Evolutionary conservation across 768 basidiomycete species (phyloP).

Genomic region (Boletus pseudopeckii): DNA sequence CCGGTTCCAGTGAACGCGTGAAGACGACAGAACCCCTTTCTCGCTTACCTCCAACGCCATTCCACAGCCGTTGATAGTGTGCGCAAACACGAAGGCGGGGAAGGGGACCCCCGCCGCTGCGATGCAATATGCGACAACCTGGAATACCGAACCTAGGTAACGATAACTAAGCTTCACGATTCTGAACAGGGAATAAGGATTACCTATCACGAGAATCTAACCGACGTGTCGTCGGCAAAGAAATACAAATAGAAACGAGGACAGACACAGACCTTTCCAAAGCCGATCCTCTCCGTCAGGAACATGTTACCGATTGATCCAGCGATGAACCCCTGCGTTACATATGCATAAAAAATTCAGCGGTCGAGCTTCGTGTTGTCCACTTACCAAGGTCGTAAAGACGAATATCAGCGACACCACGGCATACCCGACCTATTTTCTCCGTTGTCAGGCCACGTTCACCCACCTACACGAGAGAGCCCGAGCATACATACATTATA

Average conservation of each 20-base stretch:
- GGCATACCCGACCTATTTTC: slow-evolving; percentile 41
- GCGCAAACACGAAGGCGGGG: neutral
- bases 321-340: slow-evolving; percentile 37
- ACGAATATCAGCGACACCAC: slow-evolving; percentile 59
- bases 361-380: neutral
- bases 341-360: slow-evolving; percentile 17
- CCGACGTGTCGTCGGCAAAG: neutral
- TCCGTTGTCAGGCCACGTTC: neutral
- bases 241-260: neutral
- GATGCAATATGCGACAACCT: slow-evolving; percentile 1
- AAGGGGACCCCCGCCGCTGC: neutral
- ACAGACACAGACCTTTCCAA: slow-evolving; percentile 34
- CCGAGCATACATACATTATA: slow-evolving; percentile 6
- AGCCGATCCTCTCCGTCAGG: slow-evolving; percentile 39
- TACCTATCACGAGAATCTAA: slow-evolving; percentile 39
- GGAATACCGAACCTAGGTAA: neutral
- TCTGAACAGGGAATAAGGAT: slow-evolving; percentile 32
- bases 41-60: slow-evolving; percentile 2
- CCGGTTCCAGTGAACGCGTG: slow-evolving; percentile 3
- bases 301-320: slow-evolving; percentile 44
- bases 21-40: slow-evolving; percentile 15
- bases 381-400: slow-evolving; percentile 38
- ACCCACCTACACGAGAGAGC: neutral
- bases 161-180: slow-evolving; percentile 18
- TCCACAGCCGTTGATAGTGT: slow-evolving; percentile 2